Base-by-base conservation (phyloP, 495 filamentous ascomycete species). In the Penicillium desertorum region DNA sequence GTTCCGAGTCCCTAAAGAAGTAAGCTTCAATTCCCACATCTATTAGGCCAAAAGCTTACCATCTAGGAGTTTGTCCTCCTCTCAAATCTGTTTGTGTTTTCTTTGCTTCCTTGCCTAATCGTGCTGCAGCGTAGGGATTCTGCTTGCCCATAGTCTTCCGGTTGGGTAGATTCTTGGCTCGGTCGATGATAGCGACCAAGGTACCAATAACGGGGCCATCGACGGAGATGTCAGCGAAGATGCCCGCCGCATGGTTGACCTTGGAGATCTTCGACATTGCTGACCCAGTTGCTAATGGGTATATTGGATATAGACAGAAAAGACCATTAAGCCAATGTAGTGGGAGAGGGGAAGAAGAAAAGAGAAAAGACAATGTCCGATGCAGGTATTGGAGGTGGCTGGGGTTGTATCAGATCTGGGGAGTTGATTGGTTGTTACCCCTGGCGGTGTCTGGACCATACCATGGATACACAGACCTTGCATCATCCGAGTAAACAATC, bases 91-190 rank as follows among this genome's bases (percentile, higher is more conserved):
- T 96, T 27, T 89, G 89, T 2, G 94, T 99, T 76, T 96, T 96
- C 81, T 96, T 96, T 17, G 93, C 95, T 73, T 98, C 93, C 71
- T 99, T 99, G 10, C 93, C 94, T 30, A 99, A 73, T 44, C 94
- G 81, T 36, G 90, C 91, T 45, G 95, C 93, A 73, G 92, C 96
- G 69, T 97, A 99, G 7, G 95, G 92, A 70, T 97, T 91, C 75
- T 99, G 94, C 76, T 99, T 99, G 53, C 95, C 93, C 80, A 98
- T 96, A 3, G 91, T 91, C 78, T 93, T 93, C 58, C 91, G 78
- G 71, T 98, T 99, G 41, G 95, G 94, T 53, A 99, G 78, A 69
- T 99, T 99, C 82, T 95, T 98, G 8, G 88, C 90, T 45, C 89
- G 83, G 72, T 99, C 95, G 59, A 99, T 81, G 59, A 99, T 85